Evolutionary conservation across 345 rosid species (phyloP).

Genomic region (Eucalyptus virginea): DNA sequence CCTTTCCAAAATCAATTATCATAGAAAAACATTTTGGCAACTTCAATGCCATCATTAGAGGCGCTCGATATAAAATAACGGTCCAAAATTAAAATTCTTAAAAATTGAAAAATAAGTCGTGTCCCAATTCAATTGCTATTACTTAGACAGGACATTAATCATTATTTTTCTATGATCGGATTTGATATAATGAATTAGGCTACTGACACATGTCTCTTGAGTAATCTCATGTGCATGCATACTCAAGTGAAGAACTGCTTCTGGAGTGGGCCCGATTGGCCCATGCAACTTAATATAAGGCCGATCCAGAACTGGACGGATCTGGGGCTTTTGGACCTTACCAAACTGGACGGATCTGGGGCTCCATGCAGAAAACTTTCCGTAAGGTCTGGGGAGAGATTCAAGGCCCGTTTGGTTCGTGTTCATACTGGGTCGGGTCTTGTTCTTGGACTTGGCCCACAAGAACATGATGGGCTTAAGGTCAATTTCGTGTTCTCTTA

Average conservation of each 20-base stretch:
- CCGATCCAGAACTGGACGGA: not conserved
- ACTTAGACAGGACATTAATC: not conserved
- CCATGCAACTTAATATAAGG: not conserved
- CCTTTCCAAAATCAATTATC: not conserved
- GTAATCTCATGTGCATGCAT: not conserved
- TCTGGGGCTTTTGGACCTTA: not conserved
- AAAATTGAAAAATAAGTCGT: not conserved
- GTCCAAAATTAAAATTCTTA: not conserved
- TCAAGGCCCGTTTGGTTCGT: not conserved
- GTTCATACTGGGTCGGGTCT: not conserved
- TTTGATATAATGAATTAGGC: not conserved
- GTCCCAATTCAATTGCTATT: not conserved
- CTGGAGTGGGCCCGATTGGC: not conserved
- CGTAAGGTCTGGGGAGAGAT: not conserved
- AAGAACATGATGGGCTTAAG: not conserved
- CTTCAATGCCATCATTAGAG: not conserved
- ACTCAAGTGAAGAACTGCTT: not conserved
- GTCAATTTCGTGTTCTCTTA: not conserved
- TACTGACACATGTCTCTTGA: not conserved
- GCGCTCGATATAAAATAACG: not conserved
- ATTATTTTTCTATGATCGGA: not conserved
- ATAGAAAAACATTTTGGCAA: not conserved
- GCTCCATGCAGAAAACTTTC: not conserved
- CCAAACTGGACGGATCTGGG: not conserved
- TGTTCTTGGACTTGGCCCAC: not conserved